Evolutionary conservation across 768 basidiomycete genomes (phyloP), one percentile per base, ranked within the genome.

Genomic region (Lepiota subincarnata): DNA sequence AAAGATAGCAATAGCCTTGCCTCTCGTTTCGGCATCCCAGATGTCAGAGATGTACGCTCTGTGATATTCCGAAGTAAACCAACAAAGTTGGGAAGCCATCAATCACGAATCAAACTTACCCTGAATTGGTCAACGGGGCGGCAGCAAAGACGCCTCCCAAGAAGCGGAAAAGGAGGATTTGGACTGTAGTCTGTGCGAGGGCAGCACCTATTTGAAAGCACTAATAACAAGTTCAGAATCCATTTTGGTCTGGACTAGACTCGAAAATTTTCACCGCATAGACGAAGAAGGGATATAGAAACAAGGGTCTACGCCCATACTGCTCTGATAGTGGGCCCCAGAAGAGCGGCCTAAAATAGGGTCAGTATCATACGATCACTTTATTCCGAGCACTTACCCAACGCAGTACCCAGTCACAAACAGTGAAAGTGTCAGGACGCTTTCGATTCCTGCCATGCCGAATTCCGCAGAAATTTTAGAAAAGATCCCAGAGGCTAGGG

Each of bases 371-470:
- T 14, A 31, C 10, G 10, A 31, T 7, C 31, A 31, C 10, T 31
- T 11, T 7, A 31, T 31, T 31, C 31, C 10, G 10, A 31, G 31
- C 7, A 57, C 66, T 48, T 40, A 72, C 71, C 84, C 84, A 18
- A 84, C 72, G 56, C 78, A 81, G 59, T 84, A 86, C n/a, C 85
- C 85, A n/a, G 73, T 74, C 12, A 87, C 77, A 63, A 86, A 87
- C 3, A 87, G 72, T 1, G 85, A 78, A 28, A 86, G 73, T 0
- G 77, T 78, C 43, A 86, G 71, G 7, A 72, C 75, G 4, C 70
- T 81, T 20, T 82, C 72, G 61, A 79, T 82, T 26, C 67, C 16
- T 4, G 77, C 74, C 61, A 86, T 72, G 8, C 68, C 57, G 56
- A 84, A 84, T 31, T 79, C 64, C 6, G 71, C 51, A 57, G 70